Base-by-base conservation (phyloP, 208 protist species). In the Leishmania lainsoni region DNA sequence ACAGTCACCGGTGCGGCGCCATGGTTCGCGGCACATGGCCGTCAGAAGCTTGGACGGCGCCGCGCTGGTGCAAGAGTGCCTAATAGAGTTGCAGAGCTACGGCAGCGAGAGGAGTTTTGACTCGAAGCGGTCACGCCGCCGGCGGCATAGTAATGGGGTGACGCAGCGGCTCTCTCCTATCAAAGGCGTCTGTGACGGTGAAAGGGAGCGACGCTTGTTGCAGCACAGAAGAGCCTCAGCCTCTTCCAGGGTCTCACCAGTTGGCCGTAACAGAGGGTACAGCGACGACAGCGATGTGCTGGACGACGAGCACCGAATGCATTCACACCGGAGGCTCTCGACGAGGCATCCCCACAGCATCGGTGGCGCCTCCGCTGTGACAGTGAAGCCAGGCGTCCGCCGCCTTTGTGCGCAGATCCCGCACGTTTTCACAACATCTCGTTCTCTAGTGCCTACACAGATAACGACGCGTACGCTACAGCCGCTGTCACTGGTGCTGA, bases 11-110 rank as follows among this genome's bases (percentile, higher is more conserved):
- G n/a, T 49, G 74, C 56, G 20, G 9, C 56, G 39, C 74, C 56
- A 26, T 63, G 20, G 29, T 10, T 61, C 52, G 3, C 32, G 22
- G 35, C 39, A 49, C 56, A 17, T 48, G 14, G 29, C 9, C 26
- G 56, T 66, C 20, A 56, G 10, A 29, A 35, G 22, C 35, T 20
- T 86, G 68, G 77, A 86, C 66, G 82, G 78, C 58, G 73, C 66
- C 45, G 82, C 73, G 16, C 72, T 86, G 6, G 78, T 81, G 29
- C 77, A 82, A 35, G 74, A 86, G 66, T 79, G 72, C 22, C 42
- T 86, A 32, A 74, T 66, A 22, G 63, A 81, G 54, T 45, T 63
- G 56, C 32, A 14, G 61, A 12, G 22, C 45, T 73, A 75, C 76
- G 8, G 26, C 10, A 35, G 54, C 17, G 58, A 59, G 74, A 26